A percentile compares a stretch with the other conserved stretches of the same genome.
Conservation (phyloP, 2,329 filamentous ascomycete species). For the Ustilaginoidea virens region DNA sequence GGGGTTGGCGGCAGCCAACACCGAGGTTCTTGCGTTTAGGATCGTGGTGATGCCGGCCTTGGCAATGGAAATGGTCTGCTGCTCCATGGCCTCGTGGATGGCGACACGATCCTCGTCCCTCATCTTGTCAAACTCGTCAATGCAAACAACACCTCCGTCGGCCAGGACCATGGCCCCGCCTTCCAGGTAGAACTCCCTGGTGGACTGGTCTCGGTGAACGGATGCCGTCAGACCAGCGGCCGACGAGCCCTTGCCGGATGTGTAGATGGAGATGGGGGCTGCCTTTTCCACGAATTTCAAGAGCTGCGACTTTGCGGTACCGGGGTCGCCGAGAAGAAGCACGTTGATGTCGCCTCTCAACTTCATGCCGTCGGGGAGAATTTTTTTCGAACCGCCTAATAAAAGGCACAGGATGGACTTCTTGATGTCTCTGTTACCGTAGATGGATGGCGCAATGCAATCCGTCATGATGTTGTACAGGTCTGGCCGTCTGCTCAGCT, state of each 20-base stretch:
- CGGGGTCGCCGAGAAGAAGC: conserved; percentile 85
- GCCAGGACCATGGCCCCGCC: conserved; percentile 97
- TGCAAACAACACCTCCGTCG: conserved; percentile 92
- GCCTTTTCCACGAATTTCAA: conserved; percentile 96
- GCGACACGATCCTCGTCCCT: conserved; percentile 93
- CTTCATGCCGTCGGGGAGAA: conserved; percentile 93
- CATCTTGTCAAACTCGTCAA: conserved; percentile 99
- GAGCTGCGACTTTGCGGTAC: conserved; percentile 94
- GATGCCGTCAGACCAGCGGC: conserved; percentile 95
- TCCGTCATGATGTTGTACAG: conserved; percentile 83
- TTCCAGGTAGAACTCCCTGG: conserved; percentile 93
- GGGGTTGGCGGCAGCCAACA: conserved; percentile 89
- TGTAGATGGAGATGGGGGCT: conserved; percentile 94
- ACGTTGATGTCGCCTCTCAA: conserved; percentile 97
- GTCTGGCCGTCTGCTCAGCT: conserved; percentile 79
- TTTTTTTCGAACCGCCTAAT: conserved; percentile 93
- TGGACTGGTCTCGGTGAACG: conserved; percentile 82
- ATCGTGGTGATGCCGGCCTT: conserved; percentile 98
- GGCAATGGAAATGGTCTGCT: conserved; percentile 97
- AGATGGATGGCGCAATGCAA: conserved; percentile 94
- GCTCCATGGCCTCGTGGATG: conserved; percentile 99
- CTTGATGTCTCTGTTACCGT: conserved; percentile 91
- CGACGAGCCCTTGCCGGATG: conserved; percentile 93
- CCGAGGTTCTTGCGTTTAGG: conserved; percentile 86
- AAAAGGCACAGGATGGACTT: conserved; percentile 91